Percentiles rank a stretch among this genome's conserved stretches.
Conservation (phyloP, 768 basidiomycete genomes). For the Termitomyces sp. region DNA sequence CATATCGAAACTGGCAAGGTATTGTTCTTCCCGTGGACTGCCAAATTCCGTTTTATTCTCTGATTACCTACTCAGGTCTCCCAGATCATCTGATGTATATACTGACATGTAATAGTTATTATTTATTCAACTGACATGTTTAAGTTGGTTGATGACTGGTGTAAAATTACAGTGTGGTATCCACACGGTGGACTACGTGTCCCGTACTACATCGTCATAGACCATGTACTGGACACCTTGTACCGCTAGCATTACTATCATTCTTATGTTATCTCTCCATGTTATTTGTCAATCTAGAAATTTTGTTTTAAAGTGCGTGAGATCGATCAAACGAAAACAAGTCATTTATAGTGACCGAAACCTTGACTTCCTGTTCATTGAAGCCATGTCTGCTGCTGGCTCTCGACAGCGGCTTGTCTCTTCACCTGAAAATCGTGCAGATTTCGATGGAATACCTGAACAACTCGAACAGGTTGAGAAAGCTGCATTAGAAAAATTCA, state of each 20-base stretch:
- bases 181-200: no score
- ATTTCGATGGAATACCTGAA: constrained; percentile 2
- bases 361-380: neutral
- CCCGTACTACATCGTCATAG: no score
- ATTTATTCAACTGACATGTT: no score
- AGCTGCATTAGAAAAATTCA: constrained; percentile 21
- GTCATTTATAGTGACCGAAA: constrained; percentile 4
- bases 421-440: constrained; percentile 1
- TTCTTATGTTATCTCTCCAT: no score
- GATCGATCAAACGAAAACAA: neutral
- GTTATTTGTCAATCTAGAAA: no score
- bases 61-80: neutral
- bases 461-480: constrained; percentile 13
- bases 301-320: no score
- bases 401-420: constrained; percentile 17
- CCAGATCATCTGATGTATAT: neutral
- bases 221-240: no score
- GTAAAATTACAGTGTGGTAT: no score
- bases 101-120: neutral
- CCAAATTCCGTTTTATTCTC: neutral
- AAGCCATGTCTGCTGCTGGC: constrained; percentile 24
- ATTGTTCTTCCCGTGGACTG: neutral
- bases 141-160: no score
- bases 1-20: neutral
- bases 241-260: no score